A percentile compares a stretch with the other conserved stretches of the same genome.
phyloP scores from a whole-genome alignment of 192 early-diverging fungal genomes.

The Coemansia interrupta region DNA sequence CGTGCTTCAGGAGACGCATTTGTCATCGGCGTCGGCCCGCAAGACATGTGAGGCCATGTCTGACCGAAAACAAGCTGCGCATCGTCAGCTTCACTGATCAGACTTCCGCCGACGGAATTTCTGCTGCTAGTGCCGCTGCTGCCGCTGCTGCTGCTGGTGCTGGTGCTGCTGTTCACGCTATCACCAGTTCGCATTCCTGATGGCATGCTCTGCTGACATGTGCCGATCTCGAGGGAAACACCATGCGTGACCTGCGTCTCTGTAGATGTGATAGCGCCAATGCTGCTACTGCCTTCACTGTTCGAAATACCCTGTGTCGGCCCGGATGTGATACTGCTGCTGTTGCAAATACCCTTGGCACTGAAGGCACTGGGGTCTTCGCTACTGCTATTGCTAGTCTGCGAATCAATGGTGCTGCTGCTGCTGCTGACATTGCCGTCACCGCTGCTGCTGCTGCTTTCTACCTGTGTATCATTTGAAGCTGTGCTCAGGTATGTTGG shows the following conservation, averaged over 20 bases:
- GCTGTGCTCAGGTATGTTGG: conserved; percentile 1
- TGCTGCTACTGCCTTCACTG: neutral
- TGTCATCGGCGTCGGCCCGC: conserved; percentile 7
- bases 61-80: neutral
- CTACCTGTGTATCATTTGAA: neutral
- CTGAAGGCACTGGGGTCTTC: no score
- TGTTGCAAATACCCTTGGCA: neutral
- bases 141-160: conserved; percentile 11
- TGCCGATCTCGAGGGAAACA: conserved; percentile 2
- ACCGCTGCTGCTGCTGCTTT: neutral
- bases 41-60: conserved; percentile 11
- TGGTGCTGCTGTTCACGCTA: conserved; percentile 5
- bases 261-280: neutral
- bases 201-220: conserved; percentile 7
- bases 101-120: neutral
- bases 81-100: neutral
- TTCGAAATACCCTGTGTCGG: no score
- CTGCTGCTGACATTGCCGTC: neutral
- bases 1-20: neutral
- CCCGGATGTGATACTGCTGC: neutral
- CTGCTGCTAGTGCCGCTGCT: conserved; percentile 6
- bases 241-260: neutral
- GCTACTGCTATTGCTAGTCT: neutral
- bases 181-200: neutral
- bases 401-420: neutral